Evolutionary conservation across 2,329 filamentous ascomycete genomes (phyloP).

Genomic region (Diaporthe helianthi): DNA sequence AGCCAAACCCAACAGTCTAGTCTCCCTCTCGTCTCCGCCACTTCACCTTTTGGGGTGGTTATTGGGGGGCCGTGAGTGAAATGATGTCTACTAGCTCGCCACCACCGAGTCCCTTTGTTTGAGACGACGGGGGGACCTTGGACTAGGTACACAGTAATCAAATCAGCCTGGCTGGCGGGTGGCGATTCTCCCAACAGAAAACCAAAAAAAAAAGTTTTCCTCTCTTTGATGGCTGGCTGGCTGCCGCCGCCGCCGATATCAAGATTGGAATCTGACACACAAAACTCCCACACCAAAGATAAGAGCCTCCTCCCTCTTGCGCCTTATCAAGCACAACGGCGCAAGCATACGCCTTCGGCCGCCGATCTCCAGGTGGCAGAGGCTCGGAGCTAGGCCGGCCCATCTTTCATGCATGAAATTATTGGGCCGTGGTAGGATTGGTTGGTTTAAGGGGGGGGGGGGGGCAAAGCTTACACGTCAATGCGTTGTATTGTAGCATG

Average conservation of each 20-base stretch:
- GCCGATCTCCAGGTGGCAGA: slow-evolving; percentile 21
- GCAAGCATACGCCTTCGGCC: background rate
- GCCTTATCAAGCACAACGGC: slow-evolving; percentile 22
- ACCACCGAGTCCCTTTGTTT: background rate
- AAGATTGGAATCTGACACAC: slow-evolving; percentile 18
- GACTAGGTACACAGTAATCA: no score
- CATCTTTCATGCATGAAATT: background rate
- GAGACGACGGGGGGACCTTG: background rate
- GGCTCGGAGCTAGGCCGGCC: slow-evolving; percentile 10
- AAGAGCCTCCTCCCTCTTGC: background rate
- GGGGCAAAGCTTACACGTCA: no score
- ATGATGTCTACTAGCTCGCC: no score
- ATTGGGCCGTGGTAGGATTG: no score
- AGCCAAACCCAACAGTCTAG: no score
- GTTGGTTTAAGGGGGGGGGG: no score
- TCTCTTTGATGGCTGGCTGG: no score
- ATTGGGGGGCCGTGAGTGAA: no score
- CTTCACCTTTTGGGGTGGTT: no score
- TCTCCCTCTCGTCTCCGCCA: no score
- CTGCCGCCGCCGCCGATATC: background rate
- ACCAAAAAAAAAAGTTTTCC: slow-evolving; percentile 19
- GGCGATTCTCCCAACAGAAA: slow-evolving; percentile 30
- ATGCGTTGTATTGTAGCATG: slow-evolving; percentile 24
- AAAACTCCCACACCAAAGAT: slow-evolving; percentile 15
- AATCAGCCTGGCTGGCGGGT: slow-evolving; percentile 2